These are phyloP conservation scores for Saccharum officinarum DNA, from an alignment of 176 grass and related monocot species.

Conservation along the genomic window DNA sequence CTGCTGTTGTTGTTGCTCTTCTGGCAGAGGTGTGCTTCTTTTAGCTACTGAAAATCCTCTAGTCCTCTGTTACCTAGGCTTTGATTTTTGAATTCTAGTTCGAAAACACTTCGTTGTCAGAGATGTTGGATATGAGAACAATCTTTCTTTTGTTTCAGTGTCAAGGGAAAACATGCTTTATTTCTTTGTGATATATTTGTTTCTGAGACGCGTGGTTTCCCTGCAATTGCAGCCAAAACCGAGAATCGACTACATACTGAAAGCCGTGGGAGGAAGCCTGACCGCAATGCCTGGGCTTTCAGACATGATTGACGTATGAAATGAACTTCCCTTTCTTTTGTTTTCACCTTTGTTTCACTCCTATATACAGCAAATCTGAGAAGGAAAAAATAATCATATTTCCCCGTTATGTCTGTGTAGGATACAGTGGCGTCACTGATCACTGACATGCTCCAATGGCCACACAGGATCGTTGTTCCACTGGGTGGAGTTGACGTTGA, in stretches of 20 bases:
- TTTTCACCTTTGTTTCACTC: not conserved
- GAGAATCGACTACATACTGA: conserved; percentile 87
- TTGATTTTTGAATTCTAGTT: not conserved
- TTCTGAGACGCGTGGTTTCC: not conserved
- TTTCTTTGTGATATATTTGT: not conserved
- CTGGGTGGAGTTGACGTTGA: conserved; percentile 83
- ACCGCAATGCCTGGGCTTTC: conserved; percentile 93
- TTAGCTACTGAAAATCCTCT: not conserved
- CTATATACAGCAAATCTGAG: not conserved
- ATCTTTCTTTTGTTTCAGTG: not conserved
- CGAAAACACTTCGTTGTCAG: not conserved
- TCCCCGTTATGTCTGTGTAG: conserved; percentile 37
- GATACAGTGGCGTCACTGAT: conserved; percentile 87
- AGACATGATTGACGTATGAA: conserved; percentile 91
- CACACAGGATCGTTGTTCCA: conserved; percentile 92
- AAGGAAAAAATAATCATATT: not conserved
- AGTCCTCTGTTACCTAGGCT: not conserved
- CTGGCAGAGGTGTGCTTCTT: conserved; percentile 69
- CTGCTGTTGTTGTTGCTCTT: conserved; percentile 91
- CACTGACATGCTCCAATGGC: conserved; percentile 98
- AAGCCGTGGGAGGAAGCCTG: conserved; percentile 94
- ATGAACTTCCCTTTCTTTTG: not conserved
- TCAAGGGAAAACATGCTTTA: not conserved
- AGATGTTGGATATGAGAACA: not conserved
- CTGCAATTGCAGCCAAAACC: conserved; percentile 76